Evolutionary conservation across 169 alveolate genomes (phyloP), one percentile per base, ranked within the genome.

Genomic region (Plasmodium reichenowi): DNA sequence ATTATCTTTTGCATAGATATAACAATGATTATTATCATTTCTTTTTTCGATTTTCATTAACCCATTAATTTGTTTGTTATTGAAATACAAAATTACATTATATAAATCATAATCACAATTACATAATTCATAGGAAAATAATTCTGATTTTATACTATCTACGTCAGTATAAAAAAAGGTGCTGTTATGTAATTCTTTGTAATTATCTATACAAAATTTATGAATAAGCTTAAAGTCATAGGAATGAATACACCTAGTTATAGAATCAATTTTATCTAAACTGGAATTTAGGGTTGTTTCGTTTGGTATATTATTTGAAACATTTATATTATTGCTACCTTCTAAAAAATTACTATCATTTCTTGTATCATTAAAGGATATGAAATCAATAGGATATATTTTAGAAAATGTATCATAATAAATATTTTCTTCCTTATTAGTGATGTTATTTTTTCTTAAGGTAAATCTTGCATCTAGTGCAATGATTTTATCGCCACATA

Each of bases 401-500:
- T 66, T 78, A 6, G 15, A 32, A 66, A 50, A 29, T 26, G 5
- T 52, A 58, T 56, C 67, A 56, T 64, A 78, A 6, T 24, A 15
- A 48, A n/a, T 15, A 63, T 15, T 62, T 5, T 3, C 17, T 26
- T 50, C n/a, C 2, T n/a, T 15, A n/a, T 15, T 13, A 68, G 63
- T 15, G 9, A 8, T 48, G 2, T 64, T 7, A 24, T 17, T 9
- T 22, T 66, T 78, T 1, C 89, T 50, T 22, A 78, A 60, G n/a
- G 89, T 78, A 29, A 78, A 78, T 26, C 89, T 22, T 3, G 89
- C 89, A 15, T 88, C 93, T 20, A 88, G 13, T 3, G 89, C 93
- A 4, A 88, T 29, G 3, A 88, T 75, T 12, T 70, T 26, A 9
- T 50, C 38, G 1, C 86, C 86, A 26, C 72, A 75, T 24, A 68